These are phyloP conservation scores for Bjerkandera adusta DNA, from an alignment of 1,284 basidiomycete species.

Conservation along the genomic window DNA sequence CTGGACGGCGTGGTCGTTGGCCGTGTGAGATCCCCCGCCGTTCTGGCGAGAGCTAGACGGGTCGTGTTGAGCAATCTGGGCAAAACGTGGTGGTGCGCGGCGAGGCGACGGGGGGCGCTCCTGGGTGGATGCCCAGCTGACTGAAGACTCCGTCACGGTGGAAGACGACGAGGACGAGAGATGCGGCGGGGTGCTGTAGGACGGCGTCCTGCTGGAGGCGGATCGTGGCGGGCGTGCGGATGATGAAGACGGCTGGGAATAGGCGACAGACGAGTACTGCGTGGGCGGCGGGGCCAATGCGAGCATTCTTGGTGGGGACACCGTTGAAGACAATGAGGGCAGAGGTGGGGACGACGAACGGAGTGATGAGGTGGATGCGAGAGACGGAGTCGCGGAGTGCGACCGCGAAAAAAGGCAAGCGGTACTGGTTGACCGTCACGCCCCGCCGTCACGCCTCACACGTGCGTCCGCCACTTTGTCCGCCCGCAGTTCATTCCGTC, in stretches of 20 bases:
- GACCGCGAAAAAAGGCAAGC: conserved; percentile 9
- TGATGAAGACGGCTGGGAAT: conserved; percentile 14
- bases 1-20: background rate
- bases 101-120: conserved; percentile 19
- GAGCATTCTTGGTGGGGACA: conserved; percentile 10
- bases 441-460: conserved; percentile 7
- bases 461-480: conserved; percentile 8
- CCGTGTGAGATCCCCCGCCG: conserved; percentile 1
- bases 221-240: conserved; percentile 16
- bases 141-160: conserved; percentile 15
- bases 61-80: conserved; percentile 5
- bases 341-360: background rate
- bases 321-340: conserved; percentile 5
- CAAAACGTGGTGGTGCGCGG: no score
- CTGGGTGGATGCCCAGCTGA: conserved; percentile 14
- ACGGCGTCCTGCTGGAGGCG: conserved; percentile 13
- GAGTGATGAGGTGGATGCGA: conserved; percentile 1
- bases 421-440: conserved; percentile 3
- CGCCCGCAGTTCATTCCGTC: background rate
- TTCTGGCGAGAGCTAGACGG: conserved; percentile 9
- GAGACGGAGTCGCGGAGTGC: conserved; percentile 2
- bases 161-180: conserved; percentile 16
- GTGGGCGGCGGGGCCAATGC: conserved; percentile 17
- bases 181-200: conserved; percentile 9
- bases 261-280: conserved; percentile 14